Evolutionary conservation across 805 yeast species (phyloP).

Genomic region (Candida incommunis): DNA sequence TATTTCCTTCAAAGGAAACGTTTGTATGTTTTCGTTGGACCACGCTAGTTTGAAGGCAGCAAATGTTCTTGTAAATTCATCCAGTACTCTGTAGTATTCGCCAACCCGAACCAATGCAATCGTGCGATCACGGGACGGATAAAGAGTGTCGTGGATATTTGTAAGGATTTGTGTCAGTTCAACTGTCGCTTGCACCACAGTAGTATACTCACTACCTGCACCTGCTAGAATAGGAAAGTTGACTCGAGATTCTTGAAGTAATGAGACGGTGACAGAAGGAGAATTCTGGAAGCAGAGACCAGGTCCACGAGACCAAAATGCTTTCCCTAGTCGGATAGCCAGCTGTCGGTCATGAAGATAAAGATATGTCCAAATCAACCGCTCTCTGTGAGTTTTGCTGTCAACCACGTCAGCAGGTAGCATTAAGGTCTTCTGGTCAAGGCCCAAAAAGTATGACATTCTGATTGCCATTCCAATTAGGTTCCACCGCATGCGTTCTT

Average conservation of each 20-base stretch:
- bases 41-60: slow-evolving; percentile 10
- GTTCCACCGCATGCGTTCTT: slow-evolving; percentile 12
- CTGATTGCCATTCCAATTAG: slow-evolving; percentile 13
- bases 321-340: slow-evolving; percentile 12
- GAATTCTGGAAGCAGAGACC: slow-evolving; percentile 12
- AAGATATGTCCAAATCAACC: slow-evolving; percentile 14
- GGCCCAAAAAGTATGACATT: slow-evolving; percentile 11
- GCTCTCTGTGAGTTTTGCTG: slow-evolving; percentile 9
- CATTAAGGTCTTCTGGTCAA: slow-evolving; percentile 13
- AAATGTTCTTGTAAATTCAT: slow-evolving; percentile 13
- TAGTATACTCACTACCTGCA: slow-evolving; percentile 8
- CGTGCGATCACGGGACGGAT: slow-evolving; percentile 13
- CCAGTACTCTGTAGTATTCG: slow-evolving; percentile 12
- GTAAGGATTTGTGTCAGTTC: slow-evolving; percentile 14
- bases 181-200: slow-evolving; percentile 11
- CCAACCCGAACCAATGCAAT: slow-evolving; percentile 12
- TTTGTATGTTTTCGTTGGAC: slow-evolving; percentile 10
- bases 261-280: neutral
- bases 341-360: slow-evolving; percentile 14
- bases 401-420: slow-evolving; percentile 7
- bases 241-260: slow-evolving; percentile 1
- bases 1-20: slow-evolving; percentile 10
- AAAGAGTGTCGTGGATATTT: slow-evolving; percentile 13
- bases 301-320: slow-evolving; percentile 15
- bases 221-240: slow-evolving; percentile 12